Evolutionary conservation across 148 eudicot species (phyloP), one percentile per base, ranked within the genome.

Genomic region (Rheum nobile): DNA sequence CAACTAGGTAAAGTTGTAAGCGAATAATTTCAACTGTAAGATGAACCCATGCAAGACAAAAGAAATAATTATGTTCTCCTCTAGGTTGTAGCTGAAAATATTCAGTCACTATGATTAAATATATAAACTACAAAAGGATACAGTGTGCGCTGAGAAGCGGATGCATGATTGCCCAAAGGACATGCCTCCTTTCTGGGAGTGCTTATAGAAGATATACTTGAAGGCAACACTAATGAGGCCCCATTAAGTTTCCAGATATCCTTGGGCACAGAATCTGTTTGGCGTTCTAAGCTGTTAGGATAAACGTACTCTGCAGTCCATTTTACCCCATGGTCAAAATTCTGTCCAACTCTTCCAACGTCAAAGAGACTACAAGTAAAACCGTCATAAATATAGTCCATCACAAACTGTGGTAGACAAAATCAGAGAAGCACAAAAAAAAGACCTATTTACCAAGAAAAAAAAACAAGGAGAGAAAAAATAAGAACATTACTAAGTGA

Each of bases 191-290:
- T 83, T 77, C 83, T 81, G 17, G 76, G 81, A 55, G 54, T 77
- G 78, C 82, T 86, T 79, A 93, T 84, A 70, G 84, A 83, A 71
- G 98, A 85, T 75, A 93, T 76, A 74, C 78, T 78, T 54, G 95
- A 89, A 26, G 79, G 74, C 84, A 84, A 72, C 43, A 71, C 28
- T 47, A 82, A 57, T 42, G 83, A 75, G 77, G 88, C 79, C 74
- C 81, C 83, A 55, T 70, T 57, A 22, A 83, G 75, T 75, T 79
- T 84, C 88, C 91, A 82, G 50, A 93, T 82, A 77, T 82, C 84
- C 74, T 81, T 74, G 31, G 79, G 75, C 67, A 63, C 74, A 44
- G 32, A 78, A 31, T 59, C 75, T 55, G 75, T 71, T 69, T 67
- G 73, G 57, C 72, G 71, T 68, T 71, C 77, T 7, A 13, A 32